Evolutionary conservation across 2,329 filamentous ascomycete species (phyloP).

Genomic region (Thelonectria rubi): DNA sequence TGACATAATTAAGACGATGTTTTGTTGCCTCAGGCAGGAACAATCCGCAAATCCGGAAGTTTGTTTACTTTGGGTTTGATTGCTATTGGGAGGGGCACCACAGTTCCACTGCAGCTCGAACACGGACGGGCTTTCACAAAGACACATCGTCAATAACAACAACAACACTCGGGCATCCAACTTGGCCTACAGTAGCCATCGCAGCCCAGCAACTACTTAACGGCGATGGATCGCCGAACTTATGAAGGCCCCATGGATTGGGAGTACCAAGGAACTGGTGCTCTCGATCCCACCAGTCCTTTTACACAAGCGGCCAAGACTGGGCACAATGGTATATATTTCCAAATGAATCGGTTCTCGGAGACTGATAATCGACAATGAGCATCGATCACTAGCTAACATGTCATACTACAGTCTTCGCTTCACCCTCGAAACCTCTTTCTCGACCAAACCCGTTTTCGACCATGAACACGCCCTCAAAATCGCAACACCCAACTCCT

Average conservation of each 20-base stretch:
- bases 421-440: conserved; percentile 49
- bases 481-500: conserved; percentile 51
- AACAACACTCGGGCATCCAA: conserved; percentile 11
- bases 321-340: conserved; percentile 53
- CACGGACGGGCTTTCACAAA: conserved; percentile 9
- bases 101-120: conserved; percentile 20
- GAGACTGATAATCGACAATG: background rate
- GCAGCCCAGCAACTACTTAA: conserved; percentile 17
- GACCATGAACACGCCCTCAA: conserved; percentile 51
- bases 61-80: conserved; percentile 50
- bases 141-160: conserved; percentile 5
- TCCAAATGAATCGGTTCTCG: background rate
- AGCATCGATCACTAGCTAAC: conserved; percentile 32
- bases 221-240: conserved; percentile 62
- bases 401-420: conserved; percentile 45
- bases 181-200: conserved; percentile 22
- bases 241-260: conserved; percentile 73
- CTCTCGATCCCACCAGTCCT: conserved; percentile 68
- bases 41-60: conserved; percentile 35
- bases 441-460: conserved; percentile 49
- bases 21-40: conserved; percentile 39
- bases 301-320: conserved; percentile 63
- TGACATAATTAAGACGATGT: conserved; percentile 43
- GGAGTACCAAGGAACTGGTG: conserved; percentile 68
- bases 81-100: conserved; percentile 36